These are phyloP conservation scores for Circinella minor DNA, from an alignment of 371 early-diverging fungal genomes.

Conservation along the genomic window DNA sequence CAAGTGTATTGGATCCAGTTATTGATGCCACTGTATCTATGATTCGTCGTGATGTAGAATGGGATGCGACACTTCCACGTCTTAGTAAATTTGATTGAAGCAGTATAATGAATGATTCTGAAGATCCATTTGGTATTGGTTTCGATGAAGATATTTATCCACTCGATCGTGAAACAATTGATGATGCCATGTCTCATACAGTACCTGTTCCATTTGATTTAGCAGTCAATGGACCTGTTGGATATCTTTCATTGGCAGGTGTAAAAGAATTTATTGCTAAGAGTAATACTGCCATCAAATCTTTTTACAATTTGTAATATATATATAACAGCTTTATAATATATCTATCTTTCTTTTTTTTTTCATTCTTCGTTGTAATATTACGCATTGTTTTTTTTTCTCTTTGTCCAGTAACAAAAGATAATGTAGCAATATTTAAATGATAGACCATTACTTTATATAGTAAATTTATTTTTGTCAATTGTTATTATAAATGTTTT, in stretches of 20 bases:
- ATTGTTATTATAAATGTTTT: no score
- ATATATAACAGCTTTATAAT: no score
- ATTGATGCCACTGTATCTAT: constrained; percentile 31
- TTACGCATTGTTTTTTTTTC: no score
- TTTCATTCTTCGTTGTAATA: no score
- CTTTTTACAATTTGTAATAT: neutral
- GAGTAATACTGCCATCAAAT: neutral
- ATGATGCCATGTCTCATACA: neutral
- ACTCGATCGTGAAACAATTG: neutral
- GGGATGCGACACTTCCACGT: constrained; percentile 35
- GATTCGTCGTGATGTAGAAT: constrained; percentile 41
- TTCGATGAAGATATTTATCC: neutral
- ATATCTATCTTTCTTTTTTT: no score
- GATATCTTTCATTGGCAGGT: constrained; percentile 16
- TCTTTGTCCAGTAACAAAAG: no score
- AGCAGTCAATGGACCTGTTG: constrained; percentile 29
- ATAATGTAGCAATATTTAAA: no score
- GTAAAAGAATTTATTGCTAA: constrained; percentile 24
- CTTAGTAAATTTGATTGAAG: constrained; percentile 13
- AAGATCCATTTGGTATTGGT: neutral
- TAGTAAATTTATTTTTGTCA: no score
- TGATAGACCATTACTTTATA: no score
- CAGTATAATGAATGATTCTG: constrained; percentile 3
- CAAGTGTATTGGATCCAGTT: constrained; percentile 18
- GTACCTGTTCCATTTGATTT: neutral